Percentiles rank a stretch among this genome's conserved stretches.
phyloP scores from a whole-genome alignment of 345 rosid species.

The Linum usitatissimum region DNA sequence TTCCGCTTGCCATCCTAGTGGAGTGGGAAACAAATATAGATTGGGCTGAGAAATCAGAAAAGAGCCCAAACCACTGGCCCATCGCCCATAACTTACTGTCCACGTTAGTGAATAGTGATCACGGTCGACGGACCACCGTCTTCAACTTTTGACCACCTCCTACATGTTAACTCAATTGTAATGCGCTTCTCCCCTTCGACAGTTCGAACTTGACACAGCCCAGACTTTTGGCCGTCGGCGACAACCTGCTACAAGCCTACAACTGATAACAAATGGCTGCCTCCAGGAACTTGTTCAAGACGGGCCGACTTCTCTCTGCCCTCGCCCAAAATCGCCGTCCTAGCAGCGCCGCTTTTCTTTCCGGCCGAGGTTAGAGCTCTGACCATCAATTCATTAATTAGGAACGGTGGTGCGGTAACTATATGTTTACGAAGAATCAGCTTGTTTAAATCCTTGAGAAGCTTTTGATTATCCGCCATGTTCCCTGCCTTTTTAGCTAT shows the following conservation, averaged over 20 bases:
- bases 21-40: too few species aligned
- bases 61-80: too few species aligned
- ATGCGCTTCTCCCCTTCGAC: too few species aligned
- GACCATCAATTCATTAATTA: neutral
- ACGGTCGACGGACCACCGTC: too few species aligned
- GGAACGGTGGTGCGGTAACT: neutral
- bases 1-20: too few species aligned
- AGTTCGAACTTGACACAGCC: neutral
- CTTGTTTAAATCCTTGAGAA: neutral
- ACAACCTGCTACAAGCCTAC: neutral
- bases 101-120: too few species aligned
- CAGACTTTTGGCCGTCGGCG: neutral
- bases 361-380: constrained; percentile 16
- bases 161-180: too few species aligned
- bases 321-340: constrained; percentile 8
- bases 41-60: too few species aligned
- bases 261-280: constrained; percentile 11
- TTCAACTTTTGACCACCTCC: too few species aligned
- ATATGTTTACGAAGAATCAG: neutral
- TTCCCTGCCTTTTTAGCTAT: neutral
- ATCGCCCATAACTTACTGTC: too few species aligned
- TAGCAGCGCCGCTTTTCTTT: neutral
- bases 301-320: constrained; percentile 25
- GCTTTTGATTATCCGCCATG: neutral
- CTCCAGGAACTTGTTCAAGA: constrained; percentile 17